A percentile compares a stretch with the other conserved stretches of the same genome.
phyloP scores from a whole-genome alignment of 2,329 filamentous ascomycete genomes.

The Claviceps sorghi region DNA sequence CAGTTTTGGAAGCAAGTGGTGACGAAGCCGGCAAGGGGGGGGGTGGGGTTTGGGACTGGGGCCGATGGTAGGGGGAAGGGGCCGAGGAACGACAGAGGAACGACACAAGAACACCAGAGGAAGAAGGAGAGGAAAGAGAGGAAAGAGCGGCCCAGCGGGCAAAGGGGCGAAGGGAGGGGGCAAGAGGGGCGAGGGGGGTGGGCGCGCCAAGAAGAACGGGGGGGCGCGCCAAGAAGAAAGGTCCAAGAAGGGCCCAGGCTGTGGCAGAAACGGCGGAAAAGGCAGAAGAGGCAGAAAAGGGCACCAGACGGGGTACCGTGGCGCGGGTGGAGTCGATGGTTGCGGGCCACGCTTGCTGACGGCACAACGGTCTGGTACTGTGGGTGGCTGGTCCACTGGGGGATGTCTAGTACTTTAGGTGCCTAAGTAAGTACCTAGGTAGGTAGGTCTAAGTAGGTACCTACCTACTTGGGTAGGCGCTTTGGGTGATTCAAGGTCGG shows the following conservation, averaged over 20 bases:
- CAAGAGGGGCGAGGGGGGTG: neutral
- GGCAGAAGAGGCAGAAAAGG: no score
- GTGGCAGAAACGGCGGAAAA: no score
- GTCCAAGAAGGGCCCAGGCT: no score
- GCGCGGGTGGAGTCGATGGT: neutral
- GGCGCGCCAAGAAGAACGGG: no score
- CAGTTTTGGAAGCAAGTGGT: neutral
- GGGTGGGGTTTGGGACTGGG: neutral
- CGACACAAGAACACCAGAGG: no score
- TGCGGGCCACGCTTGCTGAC: neutral
- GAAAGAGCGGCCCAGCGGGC: neutral
- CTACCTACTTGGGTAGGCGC: no score
- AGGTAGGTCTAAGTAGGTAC: no score
- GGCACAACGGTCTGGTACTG: neutral
- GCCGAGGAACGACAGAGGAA: neutral
- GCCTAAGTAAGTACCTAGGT: no score
- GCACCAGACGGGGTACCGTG: neutral
- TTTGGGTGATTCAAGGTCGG: no score
- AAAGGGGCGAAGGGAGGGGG: neutral
- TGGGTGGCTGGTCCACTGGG: neutral
- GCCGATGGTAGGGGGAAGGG: no score
- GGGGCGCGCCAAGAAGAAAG: no score
- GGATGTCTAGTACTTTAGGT: no score
- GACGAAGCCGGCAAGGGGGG: neutral
- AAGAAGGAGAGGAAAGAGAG: neutral